Conservation (phyloP, 1,139 yeast genomes). For the Yamadazyma pseudoaaseri region DNA sequence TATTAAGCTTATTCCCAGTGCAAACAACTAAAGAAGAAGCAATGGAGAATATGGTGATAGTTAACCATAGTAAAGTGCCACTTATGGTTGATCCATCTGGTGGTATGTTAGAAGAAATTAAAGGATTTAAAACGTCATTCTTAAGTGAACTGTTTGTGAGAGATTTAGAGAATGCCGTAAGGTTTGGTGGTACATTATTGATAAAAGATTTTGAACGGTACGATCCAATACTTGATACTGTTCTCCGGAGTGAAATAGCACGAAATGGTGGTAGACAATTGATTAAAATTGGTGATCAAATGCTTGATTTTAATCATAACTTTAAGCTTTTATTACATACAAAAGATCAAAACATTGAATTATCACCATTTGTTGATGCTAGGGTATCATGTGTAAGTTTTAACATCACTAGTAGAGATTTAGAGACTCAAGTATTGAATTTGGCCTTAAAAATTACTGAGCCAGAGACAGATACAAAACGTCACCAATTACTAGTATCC, state of each 20-base stretch:
- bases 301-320: constrained; percentile 64
- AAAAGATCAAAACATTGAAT: constrained; percentile 47
- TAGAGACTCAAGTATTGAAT: constrained; percentile 64
- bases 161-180: constrained; percentile 73
- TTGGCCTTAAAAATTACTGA: constrained; percentile 51
- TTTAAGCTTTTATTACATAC: constrained; percentile 65
- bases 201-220: constrained; percentile 77
- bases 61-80: constrained; percentile 45
- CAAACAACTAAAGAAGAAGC: constrained; percentile 47
- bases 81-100: constrained; percentile 71
- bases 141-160: constrained; percentile 66
- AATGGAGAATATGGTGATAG: constrained; percentile 62
- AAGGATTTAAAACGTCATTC: constrained; percentile 63
- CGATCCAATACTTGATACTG: constrained; percentile 69
- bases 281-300: constrained; percentile 59
- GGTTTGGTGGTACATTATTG: constrained; percentile 78
- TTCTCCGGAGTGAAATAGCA: constrained; percentile 60
- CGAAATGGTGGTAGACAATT: constrained; percentile 70
- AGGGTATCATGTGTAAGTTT: constrained; percentile 69
- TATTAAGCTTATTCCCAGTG: constrained; percentile 8
- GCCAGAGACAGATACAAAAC: constrained; percentile 67
- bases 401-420: constrained; percentile 63
- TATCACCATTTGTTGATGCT: constrained; percentile 59
- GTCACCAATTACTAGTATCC: constrained; percentile 51
- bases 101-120: constrained; percentile 38